Conservation (phyloP, 1,284 basidiomycete species). For the Mixia osmundae region DNA sequence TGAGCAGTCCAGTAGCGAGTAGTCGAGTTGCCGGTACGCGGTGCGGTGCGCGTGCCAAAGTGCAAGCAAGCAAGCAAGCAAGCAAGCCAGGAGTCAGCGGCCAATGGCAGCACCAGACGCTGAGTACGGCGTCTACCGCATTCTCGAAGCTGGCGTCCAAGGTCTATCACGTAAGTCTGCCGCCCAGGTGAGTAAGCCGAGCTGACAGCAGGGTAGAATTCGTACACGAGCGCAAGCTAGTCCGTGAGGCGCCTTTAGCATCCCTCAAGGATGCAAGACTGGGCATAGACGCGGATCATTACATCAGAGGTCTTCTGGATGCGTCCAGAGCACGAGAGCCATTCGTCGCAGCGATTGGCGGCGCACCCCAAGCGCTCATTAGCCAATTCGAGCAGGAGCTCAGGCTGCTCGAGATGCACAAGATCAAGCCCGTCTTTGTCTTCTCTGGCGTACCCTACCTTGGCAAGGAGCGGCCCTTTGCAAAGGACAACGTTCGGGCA, state of each 20-base stretch:
- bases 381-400: conserved; percentile 29
- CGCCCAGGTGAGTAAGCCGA: too few species aligned
- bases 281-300: conserved; percentile 87
- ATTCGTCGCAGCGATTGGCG: conserved; percentile 23
- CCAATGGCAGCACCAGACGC: too few species aligned
- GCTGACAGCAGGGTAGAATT: too few species aligned
- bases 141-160: too few species aligned
- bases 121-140: too few species aligned
- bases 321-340: conserved; percentile 55
- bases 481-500: conserved; percentile 5
- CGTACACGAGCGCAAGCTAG: conserved; percentile 62
- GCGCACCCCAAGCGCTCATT: conserved; percentile 16
- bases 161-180: too few species aligned
- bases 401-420: conserved; percentile 62
- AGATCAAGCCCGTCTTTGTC: conserved; percentile 93
- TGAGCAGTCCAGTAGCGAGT: too few species aligned
- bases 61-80: too few species aligned
- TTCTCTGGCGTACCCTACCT: conserved; percentile 46
- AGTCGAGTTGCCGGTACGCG: too few species aligned
- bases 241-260: conserved; percentile 56
- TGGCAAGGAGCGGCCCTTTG: conserved; percentile 17
- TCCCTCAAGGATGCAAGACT: conserved; percentile 76
- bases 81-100: too few species aligned
- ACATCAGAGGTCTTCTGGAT: conserved; percentile 57
- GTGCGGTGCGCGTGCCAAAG: too few species aligned